Conservation (phyloP, 169 alveolate species). For the Plasmodium gallinaceum region DNA sequence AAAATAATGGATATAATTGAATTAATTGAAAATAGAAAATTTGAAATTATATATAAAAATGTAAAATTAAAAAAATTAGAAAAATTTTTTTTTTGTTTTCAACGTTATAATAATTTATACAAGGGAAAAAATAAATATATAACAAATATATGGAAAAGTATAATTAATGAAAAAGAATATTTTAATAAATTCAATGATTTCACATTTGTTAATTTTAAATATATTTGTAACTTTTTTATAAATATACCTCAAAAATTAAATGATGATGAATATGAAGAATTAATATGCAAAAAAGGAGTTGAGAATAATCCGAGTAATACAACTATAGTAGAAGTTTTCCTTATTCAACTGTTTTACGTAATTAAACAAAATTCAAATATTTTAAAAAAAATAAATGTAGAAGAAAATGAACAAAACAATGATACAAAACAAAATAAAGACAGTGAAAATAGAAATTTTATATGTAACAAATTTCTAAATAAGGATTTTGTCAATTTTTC, state of each 20-base stretch:
- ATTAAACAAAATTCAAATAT: neutral
- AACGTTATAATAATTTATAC: slow-evolving; percentile 28
- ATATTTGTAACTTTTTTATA: slow-evolving; percentile 37
- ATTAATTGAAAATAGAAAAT: slow-evolving; percentile 40
- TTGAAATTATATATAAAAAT: slow-evolving; percentile 13
- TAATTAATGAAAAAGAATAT: slow-evolving; percentile 3
- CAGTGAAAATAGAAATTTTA: neutral
- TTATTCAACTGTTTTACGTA: neutral
- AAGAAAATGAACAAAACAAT: neutral
- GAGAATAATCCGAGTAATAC: neutral
- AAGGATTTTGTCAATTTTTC: neutral
- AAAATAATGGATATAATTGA: slow-evolving; percentile 45
- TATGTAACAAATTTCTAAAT: neutral
- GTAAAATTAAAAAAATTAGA: slow-evolving; percentile 23
- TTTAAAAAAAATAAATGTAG: neutral
- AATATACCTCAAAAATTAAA: neutral
- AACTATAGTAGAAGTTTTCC: neutral
- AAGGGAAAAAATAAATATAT: slow-evolving; percentile 46
- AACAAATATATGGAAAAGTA: slow-evolving; percentile 28
- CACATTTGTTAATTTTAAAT: slow-evolving; percentile 47
- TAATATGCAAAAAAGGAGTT: too few relatives aligned
- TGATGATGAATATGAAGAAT: neutral
- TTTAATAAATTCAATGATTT: slow-evolving; percentile 3
- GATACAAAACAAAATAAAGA: neutral
- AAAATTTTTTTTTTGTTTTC: slow-evolving; percentile 36